Base-by-base conservation (phyloP, 108 stramenopile genomes). In the Nitzschia putrida region DNA sequence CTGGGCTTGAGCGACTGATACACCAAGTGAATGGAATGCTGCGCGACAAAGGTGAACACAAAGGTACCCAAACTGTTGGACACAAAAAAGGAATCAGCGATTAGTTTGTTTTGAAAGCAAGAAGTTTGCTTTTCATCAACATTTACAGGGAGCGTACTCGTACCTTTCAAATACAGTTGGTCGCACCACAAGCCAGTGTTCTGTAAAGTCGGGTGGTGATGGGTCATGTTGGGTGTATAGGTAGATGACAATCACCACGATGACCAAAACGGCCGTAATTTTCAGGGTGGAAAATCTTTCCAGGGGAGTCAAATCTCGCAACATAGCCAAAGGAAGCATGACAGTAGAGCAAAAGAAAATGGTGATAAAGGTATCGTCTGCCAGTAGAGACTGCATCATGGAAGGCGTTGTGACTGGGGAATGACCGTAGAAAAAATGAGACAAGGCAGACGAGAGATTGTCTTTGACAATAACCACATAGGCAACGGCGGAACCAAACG, bases 1-100 rank as follows among this genome's bases (percentile, higher is more conserved):
- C 60, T 52, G 26, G 56, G 52, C 21, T 73, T 69, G 43, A 85
- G 75, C 18, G 81, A 82, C 50, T 82, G 78, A 55, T 83, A 85
- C 5, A 77, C 74, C 43, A 82, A 75, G 54, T 88, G 80, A 41
- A 79, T 73, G 23, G 78, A 72, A 42, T 88, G 84, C 21, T 86
- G 85, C 21, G 82, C 71, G 13, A 85, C 83, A 57, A 85, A 85
- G 23, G 85, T 76, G 42, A 85, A 88, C 9, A 84, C 85, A 61
- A 88, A 84, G 9, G 83, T 84, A 23, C 88, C 88, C 11, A 86
- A 53, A 39, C 75, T 59, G 58, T 16, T n/a, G 58, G 21, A 40
- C 24, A 13, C 5, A 29, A 3, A 18, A 18, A 49, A 6, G 47
- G 47, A 49, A 5, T 3, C 47, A 49, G 47, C 18, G 7, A 38